phyloP scores from a whole-genome alignment of 2,329 filamentous ascomycete species.

The Aspergillus vadensis region DNA sequence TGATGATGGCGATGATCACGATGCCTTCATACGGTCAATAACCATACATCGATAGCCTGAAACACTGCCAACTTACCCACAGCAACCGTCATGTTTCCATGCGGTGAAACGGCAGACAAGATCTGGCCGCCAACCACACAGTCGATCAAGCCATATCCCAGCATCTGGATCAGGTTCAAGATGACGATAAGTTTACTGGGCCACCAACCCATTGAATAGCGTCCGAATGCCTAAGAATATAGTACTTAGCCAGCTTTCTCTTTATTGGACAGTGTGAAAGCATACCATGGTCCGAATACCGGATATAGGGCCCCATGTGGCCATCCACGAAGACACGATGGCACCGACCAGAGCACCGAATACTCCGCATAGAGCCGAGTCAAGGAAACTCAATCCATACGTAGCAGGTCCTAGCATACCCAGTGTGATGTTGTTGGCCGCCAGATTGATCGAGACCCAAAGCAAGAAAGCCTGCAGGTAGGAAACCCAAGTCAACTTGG shows the following conservation, averaged over 20 bases:
- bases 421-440: conserved; percentile 65
- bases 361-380: conserved; percentile 58
- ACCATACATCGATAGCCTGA: not conserved
- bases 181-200: conserved; percentile 65
- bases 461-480: conserved; percentile 60
- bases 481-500: conserved; percentile 52
- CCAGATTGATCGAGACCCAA: conserved; percentile 65
- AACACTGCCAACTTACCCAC: conserved; percentile 51
- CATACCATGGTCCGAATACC: conserved; percentile 63
- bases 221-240: conserved; percentile 52
- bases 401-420: conserved; percentile 63
- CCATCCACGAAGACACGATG: conserved; percentile 60
- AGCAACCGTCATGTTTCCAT: conserved; percentile 61
- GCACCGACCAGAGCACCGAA: conserved; percentile 60
- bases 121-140: conserved; percentile 70
- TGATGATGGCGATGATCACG: conserved; percentile 63
- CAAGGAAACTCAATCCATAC: conserved; percentile 60
- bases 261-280: not conserved
- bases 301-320: conserved; percentile 62
- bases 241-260: not conserved
- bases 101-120: conserved; percentile 63
- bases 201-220: conserved; percentile 67
- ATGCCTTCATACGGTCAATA: conserved; percentile 46
- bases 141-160: conserved; percentile 65
- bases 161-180: conserved; percentile 63